Evolutionary conservation across 2,329 filamentous ascomycete species (phyloP).

Genomic region (Fusarium pseudograminearum): DNA sequence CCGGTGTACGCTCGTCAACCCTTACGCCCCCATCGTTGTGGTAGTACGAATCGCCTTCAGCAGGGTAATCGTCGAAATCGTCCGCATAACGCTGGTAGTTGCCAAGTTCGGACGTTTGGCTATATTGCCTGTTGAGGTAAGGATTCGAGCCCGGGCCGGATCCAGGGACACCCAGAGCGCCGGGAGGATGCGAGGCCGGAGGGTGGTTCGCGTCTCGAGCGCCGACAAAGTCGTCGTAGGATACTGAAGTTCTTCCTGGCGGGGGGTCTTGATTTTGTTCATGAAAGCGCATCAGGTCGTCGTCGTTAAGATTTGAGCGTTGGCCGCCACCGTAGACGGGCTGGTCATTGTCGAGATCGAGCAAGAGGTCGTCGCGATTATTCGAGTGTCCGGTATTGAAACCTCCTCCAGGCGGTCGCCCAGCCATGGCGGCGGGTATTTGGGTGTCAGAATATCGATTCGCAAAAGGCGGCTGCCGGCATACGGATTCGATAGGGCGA

Average conservation of each 20-base stretch:
- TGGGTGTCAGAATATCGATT: constrained; percentile 49
- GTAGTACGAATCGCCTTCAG: constrained; percentile 85
- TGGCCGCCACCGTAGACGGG: constrained; percentile 81
- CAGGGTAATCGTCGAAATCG: constrained; percentile 83
- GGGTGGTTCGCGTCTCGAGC: constrained; percentile 64
- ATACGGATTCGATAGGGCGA: constrained; percentile 49
- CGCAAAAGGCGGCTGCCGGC: constrained; percentile 47
- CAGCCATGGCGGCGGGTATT: constrained; percentile 69
- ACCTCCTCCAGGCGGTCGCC: constrained; percentile 62
- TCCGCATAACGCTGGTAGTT: constrained; percentile 94
- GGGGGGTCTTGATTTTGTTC: constrained; percentile 74
- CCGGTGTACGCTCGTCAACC: constrained; percentile 65
- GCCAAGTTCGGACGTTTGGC: constrained; percentile 83
- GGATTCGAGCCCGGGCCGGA: constrained; percentile 51
- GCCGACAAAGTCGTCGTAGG: constrained; percentile 95
- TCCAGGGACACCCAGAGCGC: constrained; percentile 45
- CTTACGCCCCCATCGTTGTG: constrained; percentile 80
- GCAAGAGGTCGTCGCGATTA: constrained; percentile 71
- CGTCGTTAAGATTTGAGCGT: constrained; percentile 82
- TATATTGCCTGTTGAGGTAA: constrained; percentile 66
- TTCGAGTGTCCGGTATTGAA: constrained; percentile 63
- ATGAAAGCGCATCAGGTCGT: constrained; percentile 81
- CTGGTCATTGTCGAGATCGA: constrained; percentile 79
- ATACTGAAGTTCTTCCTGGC: constrained; percentile 82
- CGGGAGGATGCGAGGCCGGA: constrained; percentile 57